Conservation (phyloP, 345 rosid species). For the Hevea brasiliensis region DNA sequence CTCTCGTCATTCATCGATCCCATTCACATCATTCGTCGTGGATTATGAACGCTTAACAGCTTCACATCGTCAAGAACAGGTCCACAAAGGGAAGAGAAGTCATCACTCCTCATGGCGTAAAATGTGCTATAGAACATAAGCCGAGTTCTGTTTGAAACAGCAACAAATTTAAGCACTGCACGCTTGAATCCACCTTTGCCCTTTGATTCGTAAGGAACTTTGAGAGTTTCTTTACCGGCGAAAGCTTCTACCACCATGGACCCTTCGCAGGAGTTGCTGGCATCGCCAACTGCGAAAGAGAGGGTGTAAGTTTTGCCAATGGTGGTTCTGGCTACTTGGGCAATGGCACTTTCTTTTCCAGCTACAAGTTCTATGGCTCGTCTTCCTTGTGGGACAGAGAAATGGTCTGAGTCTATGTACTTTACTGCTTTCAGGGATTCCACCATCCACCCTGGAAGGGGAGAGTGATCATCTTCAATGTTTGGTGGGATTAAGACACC, state of each 20-base stretch:
- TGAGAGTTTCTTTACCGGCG: constrained; percentile 46
- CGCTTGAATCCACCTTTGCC: constrained; percentile 66
- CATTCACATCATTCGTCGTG: neutral
- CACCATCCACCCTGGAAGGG: constrained; percentile 52
- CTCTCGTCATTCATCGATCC: too few species aligned
- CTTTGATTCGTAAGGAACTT: constrained; percentile 53
- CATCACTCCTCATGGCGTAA: constrained; percentile 61
- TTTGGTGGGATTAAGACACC: constrained; percentile 54
- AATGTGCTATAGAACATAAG: constrained; percentile 68
- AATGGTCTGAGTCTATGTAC: constrained; percentile 36
- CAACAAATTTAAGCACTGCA: constrained; percentile 52
- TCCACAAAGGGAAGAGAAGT: constrained; percentile 76
- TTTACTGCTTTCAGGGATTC: constrained; percentile 63
- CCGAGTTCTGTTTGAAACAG: constrained; percentile 48
- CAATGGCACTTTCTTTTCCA: constrained; percentile 75
- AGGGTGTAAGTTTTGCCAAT: constrained; percentile 50
- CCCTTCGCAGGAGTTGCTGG: constrained; percentile 61
- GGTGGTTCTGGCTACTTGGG: constrained; percentile 55
- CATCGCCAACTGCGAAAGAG: constrained; percentile 61
- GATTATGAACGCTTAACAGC: constrained; percentile 41
- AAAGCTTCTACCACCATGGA: constrained; percentile 70
- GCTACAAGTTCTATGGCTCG: constrained; percentile 54
- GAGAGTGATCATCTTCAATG: constrained; percentile 53
- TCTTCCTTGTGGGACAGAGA: constrained; percentile 30
- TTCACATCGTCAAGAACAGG: constrained; percentile 74